Evolutionary conservation across 2,329 filamentous ascomycete species (phyloP), one percentile per base, ranked within the genome.

Genomic region (Elsinoe fawcettii): DNA sequence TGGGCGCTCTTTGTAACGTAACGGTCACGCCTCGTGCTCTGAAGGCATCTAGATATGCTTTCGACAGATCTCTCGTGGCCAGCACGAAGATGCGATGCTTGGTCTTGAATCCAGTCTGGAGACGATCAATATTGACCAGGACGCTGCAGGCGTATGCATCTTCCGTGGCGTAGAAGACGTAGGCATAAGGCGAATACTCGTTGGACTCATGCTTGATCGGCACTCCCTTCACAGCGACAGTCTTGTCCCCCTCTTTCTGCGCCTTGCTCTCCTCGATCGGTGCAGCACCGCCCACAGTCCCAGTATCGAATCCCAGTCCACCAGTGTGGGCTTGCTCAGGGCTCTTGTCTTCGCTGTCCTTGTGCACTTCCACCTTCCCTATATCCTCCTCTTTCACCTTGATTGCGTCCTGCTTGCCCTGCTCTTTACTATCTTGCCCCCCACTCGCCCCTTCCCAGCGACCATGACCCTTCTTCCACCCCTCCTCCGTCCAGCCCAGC

Each of bases 91-190:
- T 64, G 3, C 60, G 65, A 30, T 64, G 56, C 12, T 39, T 56
- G 2, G 61, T 58, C 16, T 63, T 37, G 23, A 66, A 59, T 4
- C 58, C 30, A 23, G 59, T 41, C n/a, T 59, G 59, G 30, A 68
- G 58, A 1, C 64, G 63, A 22, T 64, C 56, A 22, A 68, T 66
- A 59, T 67, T 68, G 51, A 68, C 62, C 5, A 68, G 56, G 12
- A 63, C 65, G 9, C 65, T 64, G 55, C 66, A 68, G 12, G 66
- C 66, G 47, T 68, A 67, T 18, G 55, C 22, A 47, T 66, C 61
- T 16, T 59, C 44, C 6, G 65, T 67, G 27, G 66, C 66, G 56
- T 66, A 67, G 59, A 68, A 68, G 23, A 65, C 62, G 53, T 66
- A 68, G 7, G 64, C 63, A 46, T 64, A 67, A 3, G 56, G 53